Evolutionary conservation across 2,329 filamentous ascomycete genomes (phyloP).

Genomic region (Verticillium albo-atrum): DNA sequence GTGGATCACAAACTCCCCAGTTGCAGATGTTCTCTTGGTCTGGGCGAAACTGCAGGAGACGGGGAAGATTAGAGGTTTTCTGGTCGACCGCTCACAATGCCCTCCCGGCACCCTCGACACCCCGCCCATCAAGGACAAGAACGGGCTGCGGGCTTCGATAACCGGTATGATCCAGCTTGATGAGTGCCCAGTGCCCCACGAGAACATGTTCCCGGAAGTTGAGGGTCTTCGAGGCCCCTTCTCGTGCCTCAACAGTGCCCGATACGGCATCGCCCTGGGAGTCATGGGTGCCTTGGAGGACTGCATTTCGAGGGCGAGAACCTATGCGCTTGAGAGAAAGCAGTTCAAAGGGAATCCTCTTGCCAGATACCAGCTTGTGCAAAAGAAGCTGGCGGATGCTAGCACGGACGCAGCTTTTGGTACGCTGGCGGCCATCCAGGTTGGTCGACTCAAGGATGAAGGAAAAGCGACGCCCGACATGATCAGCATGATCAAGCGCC

Average conservation of each 20-base stretch:
- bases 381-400: constrained; percentile 96
- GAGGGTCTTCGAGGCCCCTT: constrained; percentile 89
- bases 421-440: constrained; percentile 83
- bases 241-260: constrained; percentile 87
- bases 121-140: constrained; percentile 91
- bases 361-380: constrained; percentile 92
- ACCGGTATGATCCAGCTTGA: constrained; percentile 98
- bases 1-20: constrained; percentile 94
- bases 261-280: constrained; percentile 91
- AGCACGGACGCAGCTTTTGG: constrained; percentile 87
- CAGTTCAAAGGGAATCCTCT: constrained; percentile 96
- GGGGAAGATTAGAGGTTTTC: constrained; percentile 90
- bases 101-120: constrained; percentile 88
- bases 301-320: constrained; percentile 73
- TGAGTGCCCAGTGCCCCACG: constrained; percentile 78
- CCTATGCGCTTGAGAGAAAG: constrained; percentile 86
- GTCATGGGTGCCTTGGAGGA: constrained; percentile 94
- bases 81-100: constrained; percentile 80
- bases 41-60: constrained; percentile 93
- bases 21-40: constrained; percentile 77
- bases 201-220: constrained; percentile 90
- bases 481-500: constrained; percentile 94
- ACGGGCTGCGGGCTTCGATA: constrained; percentile 83
- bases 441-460: constrained; percentile 87
- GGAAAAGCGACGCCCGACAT: constrained; percentile 88